Evolutionary conservation across 768 basidiomycete species (phyloP).

Genomic region (Hypsizygus marmoreus): DNA sequence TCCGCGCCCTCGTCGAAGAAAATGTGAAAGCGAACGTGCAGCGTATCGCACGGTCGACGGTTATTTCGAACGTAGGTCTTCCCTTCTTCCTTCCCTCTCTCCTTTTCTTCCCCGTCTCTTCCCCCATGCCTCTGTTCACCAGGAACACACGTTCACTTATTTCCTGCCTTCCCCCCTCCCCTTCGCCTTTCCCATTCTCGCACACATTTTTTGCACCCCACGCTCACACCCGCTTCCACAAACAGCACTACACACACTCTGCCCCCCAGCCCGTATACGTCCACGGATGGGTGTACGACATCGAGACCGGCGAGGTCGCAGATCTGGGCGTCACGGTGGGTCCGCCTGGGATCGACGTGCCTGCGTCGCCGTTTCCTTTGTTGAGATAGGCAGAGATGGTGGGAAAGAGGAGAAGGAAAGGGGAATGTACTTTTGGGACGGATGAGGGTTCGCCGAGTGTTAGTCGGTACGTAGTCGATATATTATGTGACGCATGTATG

Average conservation of each 20-base stretch:
- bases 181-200: neutral
- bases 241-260: conserved; percentile 12
- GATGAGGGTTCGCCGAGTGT: no score
- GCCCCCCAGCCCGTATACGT: conserved; percentile 17
- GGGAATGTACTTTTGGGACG: no score
- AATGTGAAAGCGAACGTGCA: conserved; percentile 35
- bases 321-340: conserved; percentile 23
- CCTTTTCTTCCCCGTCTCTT: no score
- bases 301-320: conserved; percentile 23
- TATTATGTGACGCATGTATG: no score
- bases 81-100: no score
- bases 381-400: conserved; percentile 4
- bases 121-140: neutral
- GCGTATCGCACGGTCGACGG: conserved; percentile 17
- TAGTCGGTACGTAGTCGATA: no score
- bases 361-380: conserved; percentile 18
- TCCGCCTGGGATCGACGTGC: conserved; percentile 19
- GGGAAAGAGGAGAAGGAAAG: no score
- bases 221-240: no score
- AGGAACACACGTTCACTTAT: no score
- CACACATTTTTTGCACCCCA: neutral
- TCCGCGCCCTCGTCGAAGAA: conserved; percentile 46
- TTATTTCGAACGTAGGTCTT: conserved; percentile 23
- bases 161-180: neutral
- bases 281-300: conserved; percentile 28